Evolutionary conservation across 1,284 basidiomycete species (phyloP), one percentile per base, ranked within the genome.

Genomic region (Rhodotorula sp.): DNA sequence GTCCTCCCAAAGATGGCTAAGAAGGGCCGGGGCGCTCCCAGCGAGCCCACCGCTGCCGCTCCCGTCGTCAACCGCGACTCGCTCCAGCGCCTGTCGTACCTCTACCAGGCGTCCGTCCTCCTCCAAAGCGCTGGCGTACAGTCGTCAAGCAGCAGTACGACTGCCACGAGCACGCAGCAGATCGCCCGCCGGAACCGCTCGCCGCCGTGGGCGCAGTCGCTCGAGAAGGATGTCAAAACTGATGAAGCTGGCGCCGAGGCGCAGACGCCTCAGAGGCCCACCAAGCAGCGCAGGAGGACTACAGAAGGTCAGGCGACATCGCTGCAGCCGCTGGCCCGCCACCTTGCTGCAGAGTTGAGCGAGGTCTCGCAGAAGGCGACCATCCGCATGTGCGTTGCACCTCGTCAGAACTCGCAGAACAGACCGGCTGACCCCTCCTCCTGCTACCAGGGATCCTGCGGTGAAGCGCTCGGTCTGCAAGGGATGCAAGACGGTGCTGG

Each of bases 41-140:
- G 52, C 0, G 67, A 68, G 25, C 74, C 74, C 4, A 68, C 63
- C 4, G 55, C 67, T 5, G 41, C 61, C 1, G 71, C 72, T 1
- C 57, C 72, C 1, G 74, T 90, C 50, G 77, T 84, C 7, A 90
- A 90, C 79, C 83, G 87, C 50, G 91, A 92, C 78, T 86, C 90
- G 52, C 85, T 91, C 46, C 91, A 92, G 79, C 85, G 91, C 42
- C 84, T 92, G 73, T 92, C 90, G 81, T 93, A 91, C 80, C 85
- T 92, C 45, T 91, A 91, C 78, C 91, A 92, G 82, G 90, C 91
- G 45, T 88, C 89, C 76, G 83, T 86, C 8, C 88, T 89, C 74
- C 81, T 92, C 52, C 49, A 62, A 45, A 60, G 74, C n/a, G 60
- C 46, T 1, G 25, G 68, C 41, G 41, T 61, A 62, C 59, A 17